Base-by-base conservation (phyloP, 805 yeast species). In the Wickerhamiella sorbophila region DNA sequence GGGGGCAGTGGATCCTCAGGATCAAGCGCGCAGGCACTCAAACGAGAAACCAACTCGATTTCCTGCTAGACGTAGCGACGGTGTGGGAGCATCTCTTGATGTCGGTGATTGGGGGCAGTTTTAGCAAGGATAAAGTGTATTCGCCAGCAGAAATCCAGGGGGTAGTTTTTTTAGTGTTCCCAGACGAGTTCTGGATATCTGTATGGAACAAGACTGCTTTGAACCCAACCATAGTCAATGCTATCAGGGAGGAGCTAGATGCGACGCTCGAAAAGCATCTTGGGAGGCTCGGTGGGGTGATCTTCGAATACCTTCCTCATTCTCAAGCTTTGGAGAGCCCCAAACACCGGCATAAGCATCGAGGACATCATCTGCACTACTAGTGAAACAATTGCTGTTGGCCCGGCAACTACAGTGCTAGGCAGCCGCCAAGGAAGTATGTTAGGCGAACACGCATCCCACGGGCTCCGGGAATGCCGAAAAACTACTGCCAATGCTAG, bases 1-100 rank as follows among this genome's bases (percentile, higher is more conserved):
- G 82, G 31, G 82, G 83, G 2, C 61, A 79, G 49, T 75, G 79
- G 79, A 66, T 71, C 16, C 69, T 74, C 49, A 62, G 75, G 47
- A 67, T 43, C 34, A 39, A 39, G 27, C 39, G 42, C 4, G 22
- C n/a, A n/a, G n/a, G 20, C 26, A 39, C 19, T 20, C 38, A 26
- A 4, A 29, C 42, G 4, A 9, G 22, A n/a, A 18, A 27, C 3
- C 31, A 33, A 3, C 32, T 46, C 53, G 19, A 50, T 43, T 29
- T n/a, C n/a, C n/a, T n/a, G n/a, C n/a, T n/a, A n/a, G 46, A 48
- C 39, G 52, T 55, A 2, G 50, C 52, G 4, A 35, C 42, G 36
- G 33, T 43, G 27, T 59, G 62, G 62, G 63, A 59, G 56, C 58
- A 77, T 37, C 58, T 77, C 33, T 54, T 77, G 39, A 53, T 77